A percentile compares a stretch with the other conserved stretches of the same genome.
These are phyloP conservation scores for Croton setiger DNA, from an alignment of 441 rosid genomes.

Conservation along the genomic window DNA sequence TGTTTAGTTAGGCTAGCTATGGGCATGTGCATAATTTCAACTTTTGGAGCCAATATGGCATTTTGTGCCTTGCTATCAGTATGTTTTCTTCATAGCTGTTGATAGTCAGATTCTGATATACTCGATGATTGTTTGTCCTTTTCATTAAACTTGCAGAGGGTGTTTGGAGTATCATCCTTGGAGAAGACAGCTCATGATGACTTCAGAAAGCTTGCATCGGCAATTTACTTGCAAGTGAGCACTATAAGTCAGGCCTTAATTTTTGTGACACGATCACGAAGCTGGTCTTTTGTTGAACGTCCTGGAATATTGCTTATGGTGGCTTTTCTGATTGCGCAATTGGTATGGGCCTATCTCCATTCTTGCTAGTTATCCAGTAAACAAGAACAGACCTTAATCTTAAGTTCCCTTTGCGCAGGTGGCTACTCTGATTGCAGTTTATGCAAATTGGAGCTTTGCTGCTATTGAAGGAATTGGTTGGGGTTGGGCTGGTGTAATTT, in stretches of 20 bases:
- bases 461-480: conserved; percentile 98
- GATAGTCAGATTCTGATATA: conserved; percentile 1
- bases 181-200: conserved; percentile 91
- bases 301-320: conserved; percentile 73
- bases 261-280: conserved; percentile 88
- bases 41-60: neutral
- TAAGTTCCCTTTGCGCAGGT: conserved; percentile 40
- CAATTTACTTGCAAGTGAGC: conserved; percentile 95
- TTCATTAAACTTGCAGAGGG: conserved; percentile 41
- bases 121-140: conserved; percentile 14
- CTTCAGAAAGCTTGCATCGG: conserved; percentile 93
- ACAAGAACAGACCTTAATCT: neutral
- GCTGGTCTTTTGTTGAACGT: conserved; percentile 94
- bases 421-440: conserved; percentile 94
- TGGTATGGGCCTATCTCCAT: conserved; percentile 46
- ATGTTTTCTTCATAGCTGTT: neutral
- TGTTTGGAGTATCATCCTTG: conserved; percentile 77
- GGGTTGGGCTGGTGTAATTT: conserved; percentile 98
- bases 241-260: conserved; percentile 95
- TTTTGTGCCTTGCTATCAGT: neutral
- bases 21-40: neutral
- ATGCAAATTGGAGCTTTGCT: conserved; percentile 94
- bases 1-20: neutral
- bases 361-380: conserved; percentile 1
- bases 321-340: conserved; percentile 83